phyloP scores from a whole-genome alignment of 2,329 filamentous ascomycete genomes.

The Xylariaceae sp. region DNA sequence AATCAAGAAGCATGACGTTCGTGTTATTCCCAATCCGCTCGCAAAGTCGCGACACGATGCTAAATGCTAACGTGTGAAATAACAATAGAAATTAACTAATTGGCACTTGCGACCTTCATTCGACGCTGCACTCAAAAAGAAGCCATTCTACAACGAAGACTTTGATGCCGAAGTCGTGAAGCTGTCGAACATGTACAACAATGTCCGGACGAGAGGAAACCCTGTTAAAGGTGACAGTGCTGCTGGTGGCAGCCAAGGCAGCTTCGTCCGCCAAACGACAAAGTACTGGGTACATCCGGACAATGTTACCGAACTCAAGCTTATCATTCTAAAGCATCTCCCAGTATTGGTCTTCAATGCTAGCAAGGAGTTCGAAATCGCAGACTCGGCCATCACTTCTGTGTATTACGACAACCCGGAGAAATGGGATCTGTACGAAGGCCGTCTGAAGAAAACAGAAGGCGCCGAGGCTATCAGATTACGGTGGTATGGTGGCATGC shows the following conservation, averaged over 20 bases:
- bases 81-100: slow-evolving; percentile 75
- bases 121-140: slow-evolving; percentile 86
- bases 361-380: slow-evolving; percentile 88
- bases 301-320: slow-evolving; percentile 96
- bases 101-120: slow-evolving; percentile 97
- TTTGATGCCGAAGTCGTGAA: slow-evolving; percentile 95
- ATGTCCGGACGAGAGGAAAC: slow-evolving; percentile 88
- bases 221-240: slow-evolving; percentile 88
- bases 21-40: slow-evolving; percentile 31
- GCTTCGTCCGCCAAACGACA: slow-evolving; percentile 93
- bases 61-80: not conserved
- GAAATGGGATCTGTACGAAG: slow-evolving; percentile 90
- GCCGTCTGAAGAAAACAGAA: slow-evolving; percentile 94
- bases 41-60: not conserved
- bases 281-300: slow-evolving; percentile 99
- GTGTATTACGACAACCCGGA: slow-evolving; percentile 98
- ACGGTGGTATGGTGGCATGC: slow-evolving; percentile 97
- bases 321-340: slow-evolving; percentile 95
- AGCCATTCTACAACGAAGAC: slow-evolving; percentile 98
- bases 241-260: slow-evolving; percentile 88
- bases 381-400: slow-evolving; percentile 92
- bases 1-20: slow-evolving; percentile 97
- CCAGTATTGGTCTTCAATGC: slow-evolving; percentile 96
- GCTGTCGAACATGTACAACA: slow-evolving; percentile 90
- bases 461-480: slow-evolving; percentile 94